Base-by-base conservation (phyloP, 1,284 basidiomycete species). In the Rhizopogon parksii region DNA sequence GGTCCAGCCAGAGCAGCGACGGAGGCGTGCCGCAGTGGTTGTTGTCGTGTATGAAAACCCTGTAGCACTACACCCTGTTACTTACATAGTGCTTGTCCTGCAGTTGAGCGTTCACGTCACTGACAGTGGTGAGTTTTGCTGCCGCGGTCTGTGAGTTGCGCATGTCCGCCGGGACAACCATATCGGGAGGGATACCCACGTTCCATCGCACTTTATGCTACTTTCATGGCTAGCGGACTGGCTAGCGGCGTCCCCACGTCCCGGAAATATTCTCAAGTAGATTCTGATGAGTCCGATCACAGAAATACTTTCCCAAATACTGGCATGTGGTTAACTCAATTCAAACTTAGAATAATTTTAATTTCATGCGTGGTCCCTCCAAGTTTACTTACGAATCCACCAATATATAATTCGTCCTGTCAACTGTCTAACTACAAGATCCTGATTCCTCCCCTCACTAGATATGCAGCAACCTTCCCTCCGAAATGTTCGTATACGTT, bases 391-490 rank as follows among this genome's bases (percentile, higher is more conserved):
- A 51, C 50, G 49, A 46, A 56, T 43, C 47, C 50, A 37, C 32
- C 32, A 49, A 47, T 68, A 66, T 65, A 68, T 68, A 67, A 46
- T 34, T n/a, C 24, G 32, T 37, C 27, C 30, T 45, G 38, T 48
- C n/a, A 46, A 24, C 32, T 32, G 11, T 12, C 30, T 4, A 32
- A 32, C 32, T 12, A 11, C 32, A 32, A 32, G 15, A 36, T 46
- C 14, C 24, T 24, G 32, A 34, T 19, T 8, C 32, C 37, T 51
- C 51, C 57, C 51, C 52, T 52, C 51, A 56, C 49, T 36, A 35
- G 32, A 49, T 48, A 80, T 82, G 77, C 86, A 89, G 64, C 77
- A 74, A 49, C 87, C 86, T 40, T 89, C 86, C 47, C 75, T 89
- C 40, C 76, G 78, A 53, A 83, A 83, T 64, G 79, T 85, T 27